Evolutionary conservation across 805 yeast species (phyloP).

Genomic region (Metschnikowia picachoensis): DNA sequence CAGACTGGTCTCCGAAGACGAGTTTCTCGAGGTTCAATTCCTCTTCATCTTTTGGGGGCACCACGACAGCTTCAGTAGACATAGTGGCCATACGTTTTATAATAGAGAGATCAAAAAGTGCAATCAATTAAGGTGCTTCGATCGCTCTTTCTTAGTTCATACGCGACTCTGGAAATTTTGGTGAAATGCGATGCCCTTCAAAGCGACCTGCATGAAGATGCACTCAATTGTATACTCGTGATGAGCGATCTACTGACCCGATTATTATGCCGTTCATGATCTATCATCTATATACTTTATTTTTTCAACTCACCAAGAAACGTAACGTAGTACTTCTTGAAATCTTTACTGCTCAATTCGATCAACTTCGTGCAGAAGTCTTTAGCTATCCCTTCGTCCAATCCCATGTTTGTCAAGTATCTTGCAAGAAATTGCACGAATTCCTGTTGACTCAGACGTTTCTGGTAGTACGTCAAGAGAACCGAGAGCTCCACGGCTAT

Average conservation of each 20-base stretch:
- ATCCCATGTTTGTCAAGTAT: slow-evolving; percentile 53
- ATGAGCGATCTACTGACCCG: no score
- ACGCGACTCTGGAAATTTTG: slow-evolving; percentile 5
- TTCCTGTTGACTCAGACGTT: slow-evolving; percentile 33
- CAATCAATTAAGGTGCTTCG: neutral
- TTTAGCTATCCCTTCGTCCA: slow-evolving; percentile 55
- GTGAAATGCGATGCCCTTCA: slow-evolving; percentile 15
- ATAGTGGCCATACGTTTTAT: neutral
- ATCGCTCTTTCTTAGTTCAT: neutral
- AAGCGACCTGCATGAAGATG: slow-evolving; percentile 2
- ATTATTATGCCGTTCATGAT: slow-evolving; percentile 1
- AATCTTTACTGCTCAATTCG: slow-evolving; percentile 53
- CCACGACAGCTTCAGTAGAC: neutral
- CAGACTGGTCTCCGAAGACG: slow-evolving; percentile 84
- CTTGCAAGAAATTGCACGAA: slow-evolving; percentile 45
- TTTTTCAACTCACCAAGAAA: slow-evolving; percentile 36
- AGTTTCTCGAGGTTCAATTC: slow-evolving; percentile 75
- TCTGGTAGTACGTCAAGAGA: slow-evolving; percentile 55
- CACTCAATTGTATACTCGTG: neutral
- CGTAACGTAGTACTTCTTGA: slow-evolving; percentile 63
- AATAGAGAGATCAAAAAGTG: neutral
- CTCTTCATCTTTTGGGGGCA: slow-evolving; percentile 65
- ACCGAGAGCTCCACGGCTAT: slow-evolving; percentile 72
- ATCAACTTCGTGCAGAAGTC: slow-evolving; percentile 62
- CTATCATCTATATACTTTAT: slow-evolving; percentile 5